Base-by-base conservation (phyloP, 768 basidiomycete species). In the Boletellus emodensis region DNA sequence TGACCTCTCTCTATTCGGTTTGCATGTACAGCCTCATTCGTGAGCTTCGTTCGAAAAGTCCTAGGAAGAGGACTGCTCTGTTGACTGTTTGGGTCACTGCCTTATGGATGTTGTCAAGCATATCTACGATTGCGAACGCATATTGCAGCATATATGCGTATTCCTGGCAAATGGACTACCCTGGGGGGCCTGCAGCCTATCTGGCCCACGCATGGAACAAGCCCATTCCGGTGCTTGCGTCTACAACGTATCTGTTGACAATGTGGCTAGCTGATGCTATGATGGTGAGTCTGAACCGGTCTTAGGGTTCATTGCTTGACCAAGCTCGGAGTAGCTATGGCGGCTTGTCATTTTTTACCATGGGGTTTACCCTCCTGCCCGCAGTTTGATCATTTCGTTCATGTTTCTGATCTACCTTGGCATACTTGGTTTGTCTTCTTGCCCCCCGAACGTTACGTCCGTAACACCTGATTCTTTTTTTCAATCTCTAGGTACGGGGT, bases 101-200 rank as follows among this genome's bases (percentile, higher is more conserved):
- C 11, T 26, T 49, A 28, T 43, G 41, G 40, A n/a, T 18, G 6
- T 15, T 18, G 17, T 49, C 41, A 37, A 49, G 32, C 12, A 3
- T 43, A 1, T 41, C 24, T 2, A 36, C 28, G 17, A 28, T 49
- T 2, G 24, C 34, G n/a, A 49, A 43, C 8, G 41, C 48, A 15
- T 28, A 34, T 17, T 22, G 13, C 18, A 8, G 4, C 12, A 20
- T 49, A 5, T 42, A 49, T 11, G 40, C 48, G 2, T 49, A 14
- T 37, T 36, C 41, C 4, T 49, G 48, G 48, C 8, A 43, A 30
- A 28, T 42, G 35, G 26, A 49, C 41, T 49, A 49, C 20, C 35
- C 48, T 7, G 48, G 48, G 20, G 48, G 41, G 15, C 48, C 41
- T 20, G 14, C 3, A 14, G 26, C 26, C 13, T 43, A 43, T 12